Evolutionary conservation across 2,329 filamentous ascomycete species (phyloP).

Genomic region (Zymoseptoria pseudotritici): DNA sequence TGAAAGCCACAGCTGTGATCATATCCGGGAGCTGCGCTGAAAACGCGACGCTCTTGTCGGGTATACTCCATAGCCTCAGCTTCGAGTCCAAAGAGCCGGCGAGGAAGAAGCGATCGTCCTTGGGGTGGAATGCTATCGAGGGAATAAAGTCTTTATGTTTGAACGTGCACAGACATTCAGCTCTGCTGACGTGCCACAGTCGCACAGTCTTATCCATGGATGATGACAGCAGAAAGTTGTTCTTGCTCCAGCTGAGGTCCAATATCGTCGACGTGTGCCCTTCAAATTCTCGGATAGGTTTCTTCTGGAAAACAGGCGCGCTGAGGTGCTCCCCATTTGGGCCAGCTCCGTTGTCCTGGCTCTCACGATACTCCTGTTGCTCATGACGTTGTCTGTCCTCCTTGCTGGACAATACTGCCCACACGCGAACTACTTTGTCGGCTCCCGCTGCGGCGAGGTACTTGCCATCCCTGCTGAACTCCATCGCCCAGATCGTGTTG

Average conservation of each 20-base stretch:
- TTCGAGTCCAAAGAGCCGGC: constrained; percentile 87
- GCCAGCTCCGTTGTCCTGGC: constrained; percentile 40
- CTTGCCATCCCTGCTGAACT: constrained; percentile 86
- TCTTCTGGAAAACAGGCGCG: constrained; percentile 80
- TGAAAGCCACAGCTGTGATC: constrained; percentile 89
- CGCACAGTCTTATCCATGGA: constrained; percentile 98
- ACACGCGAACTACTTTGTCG: constrained; percentile 77
- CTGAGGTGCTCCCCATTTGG: constrained; percentile 55
- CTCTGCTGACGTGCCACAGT: constrained; percentile 80
- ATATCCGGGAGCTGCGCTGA: constrained; percentile 71
- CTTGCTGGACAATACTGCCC: constrained; percentile 74
- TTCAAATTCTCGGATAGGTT: constrained; percentile 69
- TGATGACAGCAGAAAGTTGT: constrained; percentile 90
- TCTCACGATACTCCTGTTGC: constrained; percentile 54
- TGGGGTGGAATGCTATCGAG: constrained; percentile 87
- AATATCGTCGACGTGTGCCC: constrained; percentile 82
- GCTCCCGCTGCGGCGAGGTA: constrained; percentile 90
- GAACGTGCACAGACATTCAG: constrained; percentile 86
- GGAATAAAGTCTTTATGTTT: constrained; percentile 94
- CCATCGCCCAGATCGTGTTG: constrained; percentile 76
- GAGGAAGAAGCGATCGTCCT: constrained; percentile 92
- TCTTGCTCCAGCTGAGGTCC: constrained; percentile 97
- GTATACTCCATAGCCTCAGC: constrained; percentile 89
- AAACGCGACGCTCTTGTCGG: constrained; percentile 87
- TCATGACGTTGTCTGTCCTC: constrained; percentile 73